Evolutionary conservation across 495 filamentous ascomycete species (phyloP).

Genomic region (Podospora pseudocomata): DNA sequence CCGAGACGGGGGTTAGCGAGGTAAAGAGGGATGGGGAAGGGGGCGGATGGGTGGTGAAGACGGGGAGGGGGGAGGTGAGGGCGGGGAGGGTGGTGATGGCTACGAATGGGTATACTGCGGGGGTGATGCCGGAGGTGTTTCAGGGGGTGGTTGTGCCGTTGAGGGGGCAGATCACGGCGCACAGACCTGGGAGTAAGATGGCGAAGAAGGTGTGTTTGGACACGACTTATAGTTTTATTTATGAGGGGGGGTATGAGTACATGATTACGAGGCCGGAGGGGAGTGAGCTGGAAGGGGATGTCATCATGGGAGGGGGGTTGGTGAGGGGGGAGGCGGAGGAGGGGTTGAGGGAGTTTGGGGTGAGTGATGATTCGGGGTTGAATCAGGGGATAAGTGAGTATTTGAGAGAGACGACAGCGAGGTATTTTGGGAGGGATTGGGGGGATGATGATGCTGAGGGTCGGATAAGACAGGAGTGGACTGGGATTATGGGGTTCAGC

Average conservation of each 20-base stretch:
- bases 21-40: neutral
- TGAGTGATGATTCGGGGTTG: constrained; percentile 54
- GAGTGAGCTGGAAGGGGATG: constrained; percentile 49
- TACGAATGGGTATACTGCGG: constrained; percentile 69
- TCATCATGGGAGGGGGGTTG: constrained; percentile 69
- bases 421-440: constrained; percentile 57
- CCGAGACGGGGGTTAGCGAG: constrained; percentile 48
- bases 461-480: constrained; percentile 58
- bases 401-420: constrained; percentile 41
- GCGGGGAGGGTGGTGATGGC: constrained; percentile 59
- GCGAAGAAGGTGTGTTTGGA: constrained; percentile 40
- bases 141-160: constrained; percentile 62
- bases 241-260: constrained; percentile 59
- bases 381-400: constrained; percentile 54
- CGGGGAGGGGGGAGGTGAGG: constrained; percentile 51
- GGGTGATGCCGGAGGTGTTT: constrained; percentile 50
- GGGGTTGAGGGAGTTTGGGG: constrained; percentile 51
- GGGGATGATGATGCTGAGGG: constrained; percentile 55
- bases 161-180: constrained; percentile 64
- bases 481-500: constrained; percentile 59
- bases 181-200: constrained; percentile 49
- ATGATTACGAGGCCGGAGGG: constrained; percentile 58
- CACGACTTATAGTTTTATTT: constrained; percentile 61
- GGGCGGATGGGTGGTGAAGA: constrained; percentile 47
- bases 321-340: constrained; percentile 38